phyloP scores from a whole-genome alignment of 192 early-diverging fungal genomes.

The Diversispora eburnea region DNA sequence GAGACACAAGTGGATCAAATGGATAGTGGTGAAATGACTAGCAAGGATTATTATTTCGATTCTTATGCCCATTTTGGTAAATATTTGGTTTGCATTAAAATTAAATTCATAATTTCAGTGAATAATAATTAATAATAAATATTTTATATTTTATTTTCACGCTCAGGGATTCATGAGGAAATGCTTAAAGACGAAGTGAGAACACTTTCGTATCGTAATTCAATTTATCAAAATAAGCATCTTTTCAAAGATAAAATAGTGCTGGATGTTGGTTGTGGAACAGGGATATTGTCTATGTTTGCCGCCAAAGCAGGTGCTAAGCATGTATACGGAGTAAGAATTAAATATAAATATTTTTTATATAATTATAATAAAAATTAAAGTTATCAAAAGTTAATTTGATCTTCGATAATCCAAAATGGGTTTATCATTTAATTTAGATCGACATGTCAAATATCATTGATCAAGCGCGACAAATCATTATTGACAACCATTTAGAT shows the following conservation, averaged over 20 bases:
- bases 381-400: neutral
- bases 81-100: neutral
- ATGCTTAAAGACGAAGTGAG: conserved; percentile 85
- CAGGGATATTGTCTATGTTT: conserved; percentile 91
- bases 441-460: conserved; percentile 88
- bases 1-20: neutral
- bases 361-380: no score
- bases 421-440: conserved; percentile 40
- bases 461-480: conserved; percentile 73
- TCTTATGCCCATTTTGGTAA: conserved; percentile 98
- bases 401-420: neutral
- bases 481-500: conserved; percentile 68
- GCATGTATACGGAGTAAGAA: conserved; percentile 48
- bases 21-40: conserved; percentile 30
- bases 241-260: conserved; percentile 84
- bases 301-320: conserved; percentile 82
- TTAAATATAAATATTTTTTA: neutral
- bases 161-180: conserved; percentile 39
- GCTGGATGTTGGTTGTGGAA: conserved; percentile 87
- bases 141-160: neutral
- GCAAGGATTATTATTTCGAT: conserved; percentile 96
- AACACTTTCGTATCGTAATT: conserved; percentile 77
- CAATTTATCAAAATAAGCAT: conserved; percentile 80
- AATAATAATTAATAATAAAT: no score
- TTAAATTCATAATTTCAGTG: no score